Base-by-base conservation (phyloP, 495 filamentous ascomycete species). In the Neurospora sublineolata region DNA sequence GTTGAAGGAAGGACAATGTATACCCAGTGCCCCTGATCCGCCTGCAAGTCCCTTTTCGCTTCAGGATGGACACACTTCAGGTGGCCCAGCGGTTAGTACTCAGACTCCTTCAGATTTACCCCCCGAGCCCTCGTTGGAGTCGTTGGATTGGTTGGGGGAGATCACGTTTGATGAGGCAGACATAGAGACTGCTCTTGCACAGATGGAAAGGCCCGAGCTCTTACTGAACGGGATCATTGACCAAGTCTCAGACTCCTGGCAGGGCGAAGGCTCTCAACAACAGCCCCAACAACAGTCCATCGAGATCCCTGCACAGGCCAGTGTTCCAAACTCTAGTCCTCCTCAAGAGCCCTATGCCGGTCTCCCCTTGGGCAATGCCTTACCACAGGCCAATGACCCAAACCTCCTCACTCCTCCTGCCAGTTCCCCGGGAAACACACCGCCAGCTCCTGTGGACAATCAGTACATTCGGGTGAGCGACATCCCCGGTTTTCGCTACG, bases 11-110 rank as follows among this genome's bases (percentile, higher is more conserved):
- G 52, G 42, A 33, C 30, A 44, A 64, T 39, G 23, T 69, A 64
- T 75, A 33, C 75, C 75, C 75, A 71, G 71, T 72, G 73, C 74
- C 75, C 76, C 76, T 76, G 76, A 78, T 75, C 76, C 76, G 71
- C 72, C 52, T 58, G 72, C 12, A 69, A 72, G 70, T 72, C 37
- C 40, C 73, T 78, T 73, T 75, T 74, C 68, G 71, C 72, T 33
- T 68, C 74, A 67, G 38, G 72, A 68, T 68, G 77, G 77, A 75
- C 77, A 75, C 75, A 78, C 75, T 78, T 77, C 77, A 76, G 77
- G 72, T 44, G 74, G 71, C 71, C 68, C 52, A 41, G 75, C 74
- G 75, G 77, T 78, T 76, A 78, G 77, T 78, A 74, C 75, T 71
- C 73, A 77, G 68, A 23, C 67, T 69, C 72, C 67, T 70, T 27